These are phyloP conservation scores for Mimosa bimucronata DNA, from an alignment of 306 rosid genomes.

Conservation along the genomic window DNA sequence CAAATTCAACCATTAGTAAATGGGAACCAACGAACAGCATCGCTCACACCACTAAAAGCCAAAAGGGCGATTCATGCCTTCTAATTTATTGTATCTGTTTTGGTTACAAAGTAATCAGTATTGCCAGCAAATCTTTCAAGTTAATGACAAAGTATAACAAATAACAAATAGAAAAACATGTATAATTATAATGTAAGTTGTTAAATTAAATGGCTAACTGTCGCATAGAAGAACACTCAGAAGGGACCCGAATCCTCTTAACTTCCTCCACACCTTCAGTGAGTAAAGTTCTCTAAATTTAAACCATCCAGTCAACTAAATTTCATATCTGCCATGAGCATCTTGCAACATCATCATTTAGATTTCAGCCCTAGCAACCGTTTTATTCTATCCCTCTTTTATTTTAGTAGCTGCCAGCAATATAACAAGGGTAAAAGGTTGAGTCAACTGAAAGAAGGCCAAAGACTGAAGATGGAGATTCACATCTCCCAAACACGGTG, in stretches of 20 bases:
- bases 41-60: slow-evolving; percentile 5
- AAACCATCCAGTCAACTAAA: background rate
- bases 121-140: slow-evolving; percentile 9
- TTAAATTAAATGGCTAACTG: background rate
- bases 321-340: background rate
- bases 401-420: background rate
- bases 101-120: background rate
- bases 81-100: slow-evolving; percentile 2
- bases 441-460: background rate
- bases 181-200: slow-evolving; percentile 8
- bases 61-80: background rate
- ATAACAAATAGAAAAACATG: slow-evolving; percentile 3
- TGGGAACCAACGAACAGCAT: background rate
- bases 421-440: background rate
- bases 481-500: too few species aligned
- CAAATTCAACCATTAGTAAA: background rate
- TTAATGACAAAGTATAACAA: background rate
- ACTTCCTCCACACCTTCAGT: background rate
- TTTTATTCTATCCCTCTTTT: background rate
- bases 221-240: background rate
- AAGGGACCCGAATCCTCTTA: background rate
- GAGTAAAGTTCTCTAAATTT: background rate
- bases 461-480: background rate
- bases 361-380: background rate
- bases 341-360: background rate